Evolutionary conservation across 257 asterid species (phyloP).

Genomic region (Galeopsis tetrahit): DNA sequence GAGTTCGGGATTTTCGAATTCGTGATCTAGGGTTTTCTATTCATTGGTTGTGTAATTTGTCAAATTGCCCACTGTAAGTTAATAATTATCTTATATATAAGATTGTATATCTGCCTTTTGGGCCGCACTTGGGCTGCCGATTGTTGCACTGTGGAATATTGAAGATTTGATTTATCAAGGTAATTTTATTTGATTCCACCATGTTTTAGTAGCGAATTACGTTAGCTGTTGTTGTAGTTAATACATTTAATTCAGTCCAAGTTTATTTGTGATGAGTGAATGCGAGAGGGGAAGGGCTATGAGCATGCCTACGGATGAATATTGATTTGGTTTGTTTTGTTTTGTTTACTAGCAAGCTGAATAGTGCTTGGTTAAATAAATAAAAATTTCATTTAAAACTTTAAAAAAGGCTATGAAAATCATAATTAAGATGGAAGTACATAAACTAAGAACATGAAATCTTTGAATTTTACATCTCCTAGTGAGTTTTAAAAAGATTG

Average conservation of each 20-base stretch:
- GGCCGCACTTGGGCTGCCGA: conserved; percentile 37
- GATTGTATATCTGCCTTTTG: conserved; percentile 12
- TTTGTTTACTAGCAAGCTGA: not conserved
- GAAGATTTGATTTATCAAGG: conserved; percentile 47
- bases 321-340: conserved; percentile 2
- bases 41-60: conserved; percentile 16
- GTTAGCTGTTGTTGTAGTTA: not conserved
- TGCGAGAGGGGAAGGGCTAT: not conserved
- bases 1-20: conserved; percentile 30
- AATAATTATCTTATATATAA: not conserved
- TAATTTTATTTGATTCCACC: conserved; percentile 36
- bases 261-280: not conserved
- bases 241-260: conserved; percentile 1
- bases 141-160: conserved; percentile 36
- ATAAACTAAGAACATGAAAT: conserved; percentile 7
- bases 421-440: not conserved
- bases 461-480: conserved; percentile 17
- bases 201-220: conserved; percentile 19
- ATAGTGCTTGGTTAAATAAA: not conserved
- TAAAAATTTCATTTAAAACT: not conserved
- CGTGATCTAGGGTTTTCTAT: conserved; percentile 46
- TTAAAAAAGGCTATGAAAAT: not conserved
- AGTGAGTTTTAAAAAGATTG: conserved; percentile 29
- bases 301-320: not conserved
- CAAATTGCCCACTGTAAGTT: conserved; percentile 14